Conservation (phyloP, 495 filamentous ascomycete species). For the Aspergillus campestris region DNA sequence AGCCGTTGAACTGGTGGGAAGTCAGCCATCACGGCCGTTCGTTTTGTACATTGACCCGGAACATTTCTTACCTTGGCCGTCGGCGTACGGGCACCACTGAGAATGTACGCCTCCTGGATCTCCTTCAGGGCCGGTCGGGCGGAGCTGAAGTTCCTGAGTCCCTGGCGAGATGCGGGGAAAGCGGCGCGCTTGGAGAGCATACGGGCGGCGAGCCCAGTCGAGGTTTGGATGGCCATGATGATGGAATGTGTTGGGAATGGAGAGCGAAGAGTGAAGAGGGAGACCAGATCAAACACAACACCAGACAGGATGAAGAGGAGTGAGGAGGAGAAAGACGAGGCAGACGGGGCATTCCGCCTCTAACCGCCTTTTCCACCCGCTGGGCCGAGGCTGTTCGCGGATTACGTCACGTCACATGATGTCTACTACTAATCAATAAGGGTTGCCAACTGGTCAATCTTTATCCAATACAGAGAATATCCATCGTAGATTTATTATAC, state of each 20-base stretch:
- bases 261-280: neutral
- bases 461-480: too few relatives aligned
- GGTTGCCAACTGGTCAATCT: too few relatives aligned
- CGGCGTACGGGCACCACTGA: conserved; percentile 80
- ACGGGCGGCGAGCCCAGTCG: conserved; percentile 21
- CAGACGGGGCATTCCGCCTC: neutral
- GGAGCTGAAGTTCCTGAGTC: conserved; percentile 59
- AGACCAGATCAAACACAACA: neutral
- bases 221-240: conserved; percentile 16
- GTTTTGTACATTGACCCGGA: neutral
- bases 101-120: conserved; percentile 82
- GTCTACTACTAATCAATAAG: too few relatives aligned
- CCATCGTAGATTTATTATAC: too few relatives aligned
- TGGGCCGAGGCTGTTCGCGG: conserved; percentile 4
- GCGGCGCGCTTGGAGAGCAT: conserved; percentile 20
- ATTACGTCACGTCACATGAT: neutral
- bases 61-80: conserved; percentile 60
- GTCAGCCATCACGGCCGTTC: neutral
- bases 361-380: conserved; percentile 1
- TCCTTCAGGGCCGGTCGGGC: conserved; percentile 52
- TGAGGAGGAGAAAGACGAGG: neutral
- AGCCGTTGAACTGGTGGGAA: conserved; percentile 74
- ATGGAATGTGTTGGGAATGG: too few relatives aligned
- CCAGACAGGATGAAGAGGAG: neutral
- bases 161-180: conserved; percentile 37